Conservation (phyloP, 805 yeast genomes). For the Metschnikowia reukaufii region DNA sequence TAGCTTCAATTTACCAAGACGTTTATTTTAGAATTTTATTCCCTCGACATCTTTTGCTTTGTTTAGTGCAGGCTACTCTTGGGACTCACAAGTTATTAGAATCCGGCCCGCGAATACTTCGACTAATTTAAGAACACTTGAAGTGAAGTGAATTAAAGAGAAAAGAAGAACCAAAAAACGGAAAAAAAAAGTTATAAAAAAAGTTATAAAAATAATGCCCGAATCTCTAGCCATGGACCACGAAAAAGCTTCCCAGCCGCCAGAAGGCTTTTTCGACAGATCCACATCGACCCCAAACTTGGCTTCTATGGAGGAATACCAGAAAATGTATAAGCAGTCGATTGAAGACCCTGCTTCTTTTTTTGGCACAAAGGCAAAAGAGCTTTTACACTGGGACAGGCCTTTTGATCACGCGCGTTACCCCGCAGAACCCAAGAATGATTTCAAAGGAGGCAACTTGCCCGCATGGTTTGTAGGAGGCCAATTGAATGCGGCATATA, state of each 20-base stretch:
- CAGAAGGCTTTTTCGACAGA: conserved; percentile 21
- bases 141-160: too few species aligned
- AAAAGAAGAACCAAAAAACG: too few species aligned
- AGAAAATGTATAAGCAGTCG: conserved; percentile 64
- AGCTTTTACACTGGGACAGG: conserved; percentile 75
- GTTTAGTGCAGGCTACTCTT: neutral
- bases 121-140: too few species aligned
- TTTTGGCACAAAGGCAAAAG: conserved; percentile 74
- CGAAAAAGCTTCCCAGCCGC: conserved; percentile 22
- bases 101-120: neutral
- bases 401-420: conserved; percentile 63
- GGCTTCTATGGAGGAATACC: conserved; percentile 19
- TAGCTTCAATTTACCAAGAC: too few species aligned
- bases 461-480: conserved; percentile 93
- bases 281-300: conserved; percentile 17
- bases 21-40: neutral
- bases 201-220: conserved; percentile 13
- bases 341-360: conserved; percentile 77
- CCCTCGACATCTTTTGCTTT: neutral
- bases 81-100: neutral
- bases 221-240: conserved; percentile 22
- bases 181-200: too few species aligned
- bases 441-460: conserved; percentile 62
- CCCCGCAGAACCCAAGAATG: conserved; percentile 56
- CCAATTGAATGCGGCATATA: conserved; percentile 87